A percentile compares a stretch with the other conserved stretches of the same genome.
Evolutionary conservation across 768 basidiomycete species (phyloP).

Genomic region (Roridomyces roridus): DNA sequence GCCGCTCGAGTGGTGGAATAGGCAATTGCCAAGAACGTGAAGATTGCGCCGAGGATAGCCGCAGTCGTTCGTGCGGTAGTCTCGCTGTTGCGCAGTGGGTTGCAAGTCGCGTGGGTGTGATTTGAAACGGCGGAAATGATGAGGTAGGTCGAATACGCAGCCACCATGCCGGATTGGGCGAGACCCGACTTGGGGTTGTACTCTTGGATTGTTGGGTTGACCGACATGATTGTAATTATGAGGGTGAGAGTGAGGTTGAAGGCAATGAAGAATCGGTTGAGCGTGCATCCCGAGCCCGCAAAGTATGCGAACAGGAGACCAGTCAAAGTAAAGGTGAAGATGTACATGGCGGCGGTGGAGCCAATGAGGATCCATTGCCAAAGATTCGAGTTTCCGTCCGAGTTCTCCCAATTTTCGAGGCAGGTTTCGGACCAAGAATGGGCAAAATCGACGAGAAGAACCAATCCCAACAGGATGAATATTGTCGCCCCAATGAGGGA

Average conservation of each 20-base stretch:
- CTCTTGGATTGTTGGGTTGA: conserved; percentile 89
- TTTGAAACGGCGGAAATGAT: conserved; percentile 93
- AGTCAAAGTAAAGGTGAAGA: conserved; percentile 83
- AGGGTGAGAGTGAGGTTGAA: conserved; percentile 87
- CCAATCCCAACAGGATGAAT: conserved; percentile 96
- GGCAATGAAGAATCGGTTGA: conserved; percentile 98
- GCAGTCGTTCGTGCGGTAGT: conserved; percentile 78
- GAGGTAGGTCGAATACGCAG: conserved; percentile 95
- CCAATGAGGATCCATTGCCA: conserved; percentile 98
- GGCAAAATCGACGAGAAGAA: conserved; percentile 97
- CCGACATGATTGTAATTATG: conserved; percentile 79
- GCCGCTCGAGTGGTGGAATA: conserved; percentile 97
- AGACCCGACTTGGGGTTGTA: conserved; percentile 93
- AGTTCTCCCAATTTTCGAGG: conserved; percentile 93
- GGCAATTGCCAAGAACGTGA: conserved; percentile 98
- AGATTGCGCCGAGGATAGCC: conserved; percentile 88
- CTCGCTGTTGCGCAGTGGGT: conserved; percentile 77
- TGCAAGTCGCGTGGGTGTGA: conserved; percentile 82
- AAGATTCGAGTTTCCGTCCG: conserved; percentile 70
- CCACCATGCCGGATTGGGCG: conserved; percentile 96
- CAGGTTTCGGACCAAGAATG: conserved; percentile 99
- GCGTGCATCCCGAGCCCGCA: conserved; percentile 81
- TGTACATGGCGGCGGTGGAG: conserved; percentile 90
- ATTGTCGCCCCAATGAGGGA: conserved; percentile 90
- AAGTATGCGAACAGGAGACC: conserved; percentile 93